Conservation (phyloP, 768 basidiomycete species). For the Imleria badia region DNA sequence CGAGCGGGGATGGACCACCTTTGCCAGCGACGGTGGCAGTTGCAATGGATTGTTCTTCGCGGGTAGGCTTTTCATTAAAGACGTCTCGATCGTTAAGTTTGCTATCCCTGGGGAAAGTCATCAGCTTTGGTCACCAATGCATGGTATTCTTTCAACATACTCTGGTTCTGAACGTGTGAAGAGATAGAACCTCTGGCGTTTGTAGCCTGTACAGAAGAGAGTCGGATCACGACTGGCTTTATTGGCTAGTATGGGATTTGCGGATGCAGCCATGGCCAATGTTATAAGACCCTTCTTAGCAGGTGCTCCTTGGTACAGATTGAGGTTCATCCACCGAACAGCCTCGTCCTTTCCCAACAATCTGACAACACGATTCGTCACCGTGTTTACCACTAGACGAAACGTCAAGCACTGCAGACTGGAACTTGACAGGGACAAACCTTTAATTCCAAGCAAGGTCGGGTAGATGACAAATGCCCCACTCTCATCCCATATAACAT, state of each 20-base stretch:
- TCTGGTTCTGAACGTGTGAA: conserved; percentile 91
- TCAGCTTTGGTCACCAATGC: neutral
- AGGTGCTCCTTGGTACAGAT: conserved; percentile 92
- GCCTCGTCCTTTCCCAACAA: conserved; percentile 93
- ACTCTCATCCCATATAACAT: conserved; percentile 97
- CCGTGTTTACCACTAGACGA: conserved; percentile 81
- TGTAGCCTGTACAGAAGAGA: conserved; percentile 90
- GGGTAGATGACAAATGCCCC: conserved; percentile 94
- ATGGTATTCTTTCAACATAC: conserved; percentile 45
- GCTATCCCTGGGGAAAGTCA: conserved; percentile 55
- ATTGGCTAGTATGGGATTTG: conserved; percentile 90
- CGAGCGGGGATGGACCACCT: conserved; percentile 66
- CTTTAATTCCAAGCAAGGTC: conserved; percentile 92
- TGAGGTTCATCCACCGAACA: conserved; percentile 84
- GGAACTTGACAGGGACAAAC: conserved; percentile 40
- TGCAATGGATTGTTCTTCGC: conserved; percentile 92
- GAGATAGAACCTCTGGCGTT: conserved; percentile 90
- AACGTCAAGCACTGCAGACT: neutral
- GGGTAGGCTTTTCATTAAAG: conserved; percentile 96
- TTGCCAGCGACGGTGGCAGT: conserved; percentile 49
- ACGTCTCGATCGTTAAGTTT: conserved; percentile 91
- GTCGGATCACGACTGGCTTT: conserved; percentile 86
- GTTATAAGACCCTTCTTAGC: conserved; percentile 84
- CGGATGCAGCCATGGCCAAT: conserved; percentile 91
- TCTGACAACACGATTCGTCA: conserved; percentile 89